Percentiles rank a stretch among this genome's conserved stretches.
These are phyloP conservation scores for Syzygium malaccense DNA, from an alignment of 441 rosid species.

Conservation along the genomic window DNA sequence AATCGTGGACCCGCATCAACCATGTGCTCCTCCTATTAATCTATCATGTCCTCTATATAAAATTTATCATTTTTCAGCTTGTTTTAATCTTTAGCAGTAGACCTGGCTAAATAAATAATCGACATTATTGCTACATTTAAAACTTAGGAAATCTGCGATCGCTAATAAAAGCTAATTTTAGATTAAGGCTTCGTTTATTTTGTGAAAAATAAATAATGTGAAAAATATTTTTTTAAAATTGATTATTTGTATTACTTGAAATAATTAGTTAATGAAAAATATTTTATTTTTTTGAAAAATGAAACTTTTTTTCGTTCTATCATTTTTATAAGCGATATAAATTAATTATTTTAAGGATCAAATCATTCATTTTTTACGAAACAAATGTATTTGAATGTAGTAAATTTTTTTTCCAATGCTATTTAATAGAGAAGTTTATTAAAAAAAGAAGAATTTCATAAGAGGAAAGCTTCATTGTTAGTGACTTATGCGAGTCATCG, in stretches of 20 bases:
- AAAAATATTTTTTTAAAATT: neutral
- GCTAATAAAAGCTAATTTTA: neutral
- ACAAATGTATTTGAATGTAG: neutral
- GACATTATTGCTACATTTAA: neutral
- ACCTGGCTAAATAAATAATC: neutral
- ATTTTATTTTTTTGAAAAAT: rapidly evolving
- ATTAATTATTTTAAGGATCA: rapidly evolving
- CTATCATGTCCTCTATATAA: neutral
- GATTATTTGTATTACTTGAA: rapidly evolving
- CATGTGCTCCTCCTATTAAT: neutral
- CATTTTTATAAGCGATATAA: neutral
- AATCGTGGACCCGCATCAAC: neutral
- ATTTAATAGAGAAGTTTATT: rapidly evolving
- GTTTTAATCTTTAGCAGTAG: neutral
- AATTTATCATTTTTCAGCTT: neutral
- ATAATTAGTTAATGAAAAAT: neutral
- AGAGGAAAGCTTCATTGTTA: neutral
- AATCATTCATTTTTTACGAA: rapidly evolving
- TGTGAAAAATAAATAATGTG: rapidly evolving
- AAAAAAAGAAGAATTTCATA: neutral
- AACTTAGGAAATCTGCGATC: neutral
- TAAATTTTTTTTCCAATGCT: neutral
- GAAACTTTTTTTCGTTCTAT: rapidly evolving
- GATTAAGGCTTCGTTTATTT: neutral
- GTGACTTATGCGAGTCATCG: neutral